Base-by-base conservation (phyloP, 257 asterid species). In the Ehretia macrophylla region DNA sequence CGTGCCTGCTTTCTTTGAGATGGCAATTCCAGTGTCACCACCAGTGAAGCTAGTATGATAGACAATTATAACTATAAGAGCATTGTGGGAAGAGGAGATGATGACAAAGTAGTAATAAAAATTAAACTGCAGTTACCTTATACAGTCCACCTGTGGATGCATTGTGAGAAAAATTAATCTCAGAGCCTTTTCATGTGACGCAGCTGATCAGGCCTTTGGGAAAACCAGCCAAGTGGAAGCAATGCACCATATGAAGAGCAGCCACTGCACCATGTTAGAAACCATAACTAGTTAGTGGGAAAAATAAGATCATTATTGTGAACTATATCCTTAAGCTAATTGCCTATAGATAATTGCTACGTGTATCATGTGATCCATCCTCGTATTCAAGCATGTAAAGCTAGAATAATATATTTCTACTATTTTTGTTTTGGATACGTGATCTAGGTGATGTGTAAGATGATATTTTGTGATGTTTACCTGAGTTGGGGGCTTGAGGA, bases 401-500 rank as follows among this genome's bases (percentile, higher is more conserved):
- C 11, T 49, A 16, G 54, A 17, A 21, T 21, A 17, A 21, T 21
- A 49, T n/a, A 19, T 49, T 19, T 17, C 20, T 9, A n/a, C 20
- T 8, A 17, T 21, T 49, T n/a, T 49, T 21, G 17, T 49, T 5
- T 49, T 2, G 23, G n/a, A 16, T 9, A 49, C 20, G 1, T 49
- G 20, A n/a, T 17, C 17, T 45, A 12, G 17, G 9, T 11, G 11
- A 49, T 19, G 13, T 21, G 9, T 17, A 8, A 49, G 54, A 49
- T 18, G 4, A n/a, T 47, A 21, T 19, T 4, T 49, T 49, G 5
- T 14, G 6, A 17, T 49, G 11, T 10, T 49, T 70, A 86, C 97
- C 90, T 90, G 97, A 75, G 96, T 84, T 27, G 97, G 98, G 59
- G 97, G 98, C 82, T 92, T 92, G 68, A 92, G 95, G 20, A 92